Evolutionary conservation across 257 asterid species (phyloP).

Genomic region (Solanum ossicruentum): DNA sequence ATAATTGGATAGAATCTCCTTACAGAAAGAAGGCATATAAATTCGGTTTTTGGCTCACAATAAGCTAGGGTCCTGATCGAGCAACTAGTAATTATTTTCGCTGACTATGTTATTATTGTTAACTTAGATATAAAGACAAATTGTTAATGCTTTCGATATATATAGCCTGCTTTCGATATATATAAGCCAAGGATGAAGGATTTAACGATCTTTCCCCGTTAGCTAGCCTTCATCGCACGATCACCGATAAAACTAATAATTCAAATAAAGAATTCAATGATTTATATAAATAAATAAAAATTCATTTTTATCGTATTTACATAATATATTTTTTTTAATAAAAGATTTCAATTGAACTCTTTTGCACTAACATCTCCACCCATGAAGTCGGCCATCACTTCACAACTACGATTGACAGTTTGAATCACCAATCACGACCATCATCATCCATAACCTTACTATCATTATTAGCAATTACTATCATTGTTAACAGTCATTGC

Average conservation of each 20-base stretch:
- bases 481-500: fast-evolving
- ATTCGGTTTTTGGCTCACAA: no score
- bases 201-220: not conserved
- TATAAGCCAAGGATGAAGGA: not conserved
- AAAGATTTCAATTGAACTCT: not conserved
- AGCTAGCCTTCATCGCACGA: not conserved
- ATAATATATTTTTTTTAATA: not conserved
- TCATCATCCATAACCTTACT: not conserved
- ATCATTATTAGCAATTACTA: not conserved
- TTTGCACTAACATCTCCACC: not conserved
- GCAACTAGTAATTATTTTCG: no score
- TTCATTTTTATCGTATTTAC: not conserved
- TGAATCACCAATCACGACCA: not conserved
- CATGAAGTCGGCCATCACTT: not conserved
- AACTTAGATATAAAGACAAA: not conserved
- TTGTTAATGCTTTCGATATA: not conserved
- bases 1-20: no score
- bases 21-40: no score
- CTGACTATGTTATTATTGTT: no score
- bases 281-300: not conserved
- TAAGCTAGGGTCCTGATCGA: no score
- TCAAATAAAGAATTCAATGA: not conserved
- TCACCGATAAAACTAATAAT: not conserved
- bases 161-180: not conserved
- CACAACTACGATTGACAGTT: not conserved